Percentiles rank a stretch among this genome's conserved stretches.
These are phyloP conservation scores for Sodiomyces alkalinus DNA, from an alignment of 2,329 filamentous ascomycete genomes.

Conservation along the genomic window DNA sequence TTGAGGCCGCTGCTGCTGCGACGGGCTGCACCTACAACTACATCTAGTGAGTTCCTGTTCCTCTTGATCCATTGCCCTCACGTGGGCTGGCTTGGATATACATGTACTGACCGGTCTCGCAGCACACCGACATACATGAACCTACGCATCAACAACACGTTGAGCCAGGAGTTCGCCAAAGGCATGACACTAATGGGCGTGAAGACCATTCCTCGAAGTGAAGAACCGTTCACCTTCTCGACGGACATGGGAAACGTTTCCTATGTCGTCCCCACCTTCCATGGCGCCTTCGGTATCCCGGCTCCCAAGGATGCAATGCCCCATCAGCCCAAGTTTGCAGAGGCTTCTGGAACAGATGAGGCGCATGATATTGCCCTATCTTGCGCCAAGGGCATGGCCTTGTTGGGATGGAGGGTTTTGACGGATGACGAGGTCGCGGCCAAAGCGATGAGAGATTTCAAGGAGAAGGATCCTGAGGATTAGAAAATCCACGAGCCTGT, in stretches of 20 bases:
- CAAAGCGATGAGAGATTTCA: slow-evolving; percentile 3
- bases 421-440: slow-evolving; percentile 7
- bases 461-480: too few relatives aligned
- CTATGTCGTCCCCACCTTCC: slow-evolving; percentile 29
- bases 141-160: slow-evolving; percentile 25
- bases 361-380: slow-evolving; percentile 23
- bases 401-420: slow-evolving; percentile 17
- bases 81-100: not conserved
- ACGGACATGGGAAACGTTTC: slow-evolving; percentile 38
- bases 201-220: not conserved
- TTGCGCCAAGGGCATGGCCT: slow-evolving; percentile 28
- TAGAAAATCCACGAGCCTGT: too few relatives aligned
- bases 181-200: slow-evolving; percentile 22
- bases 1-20: slow-evolving; percentile 18
- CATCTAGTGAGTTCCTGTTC: slow-evolving; percentile 12
- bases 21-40: slow-evolving; percentile 20
- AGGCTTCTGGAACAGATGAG: slow-evolving; percentile 23
- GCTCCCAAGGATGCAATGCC: slow-evolving; percentile 17
- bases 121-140: slow-evolving; percentile 26
- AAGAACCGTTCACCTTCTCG: slow-evolving; percentile 15
- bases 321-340: slow-evolving; percentile 26
- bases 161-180: slow-evolving; percentile 26
- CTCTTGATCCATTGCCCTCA: too few relatives aligned
- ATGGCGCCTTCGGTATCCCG: slow-evolving; percentile 30
- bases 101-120: slow-evolving; percentile 8